phyloP scores from a whole-genome alignment of 495 filamentous ascomycete species.

The Evansstolkia leycettana region DNA sequence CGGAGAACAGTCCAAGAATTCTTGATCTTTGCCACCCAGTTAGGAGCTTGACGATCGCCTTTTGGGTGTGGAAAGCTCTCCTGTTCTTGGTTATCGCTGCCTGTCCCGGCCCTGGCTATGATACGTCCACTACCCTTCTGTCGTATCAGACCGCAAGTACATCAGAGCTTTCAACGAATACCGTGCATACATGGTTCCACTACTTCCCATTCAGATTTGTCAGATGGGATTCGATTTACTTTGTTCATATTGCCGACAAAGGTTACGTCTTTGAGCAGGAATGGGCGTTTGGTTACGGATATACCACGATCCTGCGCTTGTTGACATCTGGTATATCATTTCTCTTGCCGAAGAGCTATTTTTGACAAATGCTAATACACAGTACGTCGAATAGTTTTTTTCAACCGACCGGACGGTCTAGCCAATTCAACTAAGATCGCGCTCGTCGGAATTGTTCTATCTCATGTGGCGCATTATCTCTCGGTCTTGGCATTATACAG shows the following conservation, averaged over 20 bases:
- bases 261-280: constrained; percentile 89
- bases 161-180: constrained; percentile 4
- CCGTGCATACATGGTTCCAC: constrained; percentile 7
- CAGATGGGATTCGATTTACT: constrained; percentile 93
- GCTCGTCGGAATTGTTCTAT: constrained; percentile 47
- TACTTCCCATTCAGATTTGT: constrained; percentile 41
- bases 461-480: constrained; percentile 60
- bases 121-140: constrained; percentile 69
- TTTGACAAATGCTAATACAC: no score
- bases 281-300: constrained; percentile 80
- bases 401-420: no score
- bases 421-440: constrained; percentile 11
- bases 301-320: constrained; percentile 31
- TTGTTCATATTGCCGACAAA: constrained; percentile 48
- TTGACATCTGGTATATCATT: constrained; percentile 33
- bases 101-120: constrained; percentile 69
- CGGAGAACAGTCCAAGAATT: no score
- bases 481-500: constrained; percentile 61
- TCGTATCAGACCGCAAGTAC: constrained; percentile 12
- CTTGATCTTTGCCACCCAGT: constrained; percentile 12
- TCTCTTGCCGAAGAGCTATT: no score
- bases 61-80: constrained; percentile 58
- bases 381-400: no score
- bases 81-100: constrained; percentile 50
- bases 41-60: constrained; percentile 23